Base-by-base conservation (phyloP, 2,329 filamentous ascomycete genomes). In the Trichophyton equinum region DNA sequence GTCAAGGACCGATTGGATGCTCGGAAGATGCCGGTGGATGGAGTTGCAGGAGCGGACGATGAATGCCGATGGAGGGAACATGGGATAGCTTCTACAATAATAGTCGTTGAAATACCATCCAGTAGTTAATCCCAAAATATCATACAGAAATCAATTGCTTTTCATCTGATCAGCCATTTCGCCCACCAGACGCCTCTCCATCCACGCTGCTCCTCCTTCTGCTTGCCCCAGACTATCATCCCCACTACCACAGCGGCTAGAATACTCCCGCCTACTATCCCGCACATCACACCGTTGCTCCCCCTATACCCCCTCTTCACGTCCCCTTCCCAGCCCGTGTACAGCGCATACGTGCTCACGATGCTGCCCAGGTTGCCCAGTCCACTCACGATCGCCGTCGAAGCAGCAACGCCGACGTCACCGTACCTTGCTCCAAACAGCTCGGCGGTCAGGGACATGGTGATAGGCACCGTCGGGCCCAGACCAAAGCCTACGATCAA, bases 401-500 rank as follows among this genome's bases (percentile, higher is more conserved):
- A 90, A 13, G 91, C 87, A 3, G 91, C 91, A 5, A 96, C 90
- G 60, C 91, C 91, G 22, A 96, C 89, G 73, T 96, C 91, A 55
- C 91, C 89, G 69, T 96, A 91, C 11, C 91, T 86, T 36, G 82
- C 82, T 75, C 95, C 90, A 78, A 96, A 96, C 69, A 95, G 87
- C 74, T 95, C 88, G 64, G 85, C 89, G 36, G 88, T 90, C 91
- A 91, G 95, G 40, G 90, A 87, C 91, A 96, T 96, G 72, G 88
- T 92, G 69, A 92, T 92, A 9, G 91, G 91, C 0, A 95, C 90
- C 0, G 91, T 95, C 2, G 91, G 91, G 1, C 91, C 91, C 1
- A 96, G 84, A 0, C 91, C 91, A 68, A 95, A 95, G 3, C 91
- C 91, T 40, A 96, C 87, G 75, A 96, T 86, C 58, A 96, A 77